Base-by-base conservation (phyloP, 495 filamentous ascomycete species). In the Podospora fimiseda region DNA sequence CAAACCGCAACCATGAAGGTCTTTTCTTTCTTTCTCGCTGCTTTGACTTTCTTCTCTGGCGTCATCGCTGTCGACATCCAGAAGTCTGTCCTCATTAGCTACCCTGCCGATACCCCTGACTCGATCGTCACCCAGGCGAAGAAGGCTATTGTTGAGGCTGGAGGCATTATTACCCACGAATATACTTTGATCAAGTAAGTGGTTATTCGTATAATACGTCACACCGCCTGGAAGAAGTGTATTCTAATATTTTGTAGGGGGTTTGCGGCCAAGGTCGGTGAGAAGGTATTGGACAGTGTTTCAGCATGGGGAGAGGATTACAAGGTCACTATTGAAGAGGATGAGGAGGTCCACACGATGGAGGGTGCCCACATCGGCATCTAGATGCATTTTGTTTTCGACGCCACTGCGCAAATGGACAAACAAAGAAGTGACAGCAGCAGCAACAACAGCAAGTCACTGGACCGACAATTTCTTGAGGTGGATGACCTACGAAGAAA, bases 1-100 rank as follows among this genome's bases (percentile, higher is more conserved):
- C 20, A n/a, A 21, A 46, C 15, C 50, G 52, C 59, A 63, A 76
- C 21, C 4, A 90, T 90, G 87, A 86, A 78, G 65, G 60, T 79
- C 43, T 64, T 72, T 56, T 60, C 77, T 21, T 57, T 83, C 42
- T 53, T 82, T 47, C 57, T 86, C 40, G 76, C 76, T 15, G 69
- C 80, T 15, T 65, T 89, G 16, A 74, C 79, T 13, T 59, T 80
- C 50, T 54, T 70, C 50, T 74, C 73, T 38, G 70, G 81, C 53
- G 83, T 75, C 40, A 71, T 72, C 18, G 75, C 78, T 45, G 72
- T 79, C 20, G 76, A 77, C 40, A 56, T 71, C 52, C 77, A 84
- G 54, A 88, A 90, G 61, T 80, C 84, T 44, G 80, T 92, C 46
- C 79, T 95, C 54, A 75, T 96, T 62, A 87, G 79, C 60, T 96